These are phyloP conservation scores for Phytophthora ohioensis DNA, from an alignment of 352 stramenopile genomes.

Conservation along the genomic window DNA sequence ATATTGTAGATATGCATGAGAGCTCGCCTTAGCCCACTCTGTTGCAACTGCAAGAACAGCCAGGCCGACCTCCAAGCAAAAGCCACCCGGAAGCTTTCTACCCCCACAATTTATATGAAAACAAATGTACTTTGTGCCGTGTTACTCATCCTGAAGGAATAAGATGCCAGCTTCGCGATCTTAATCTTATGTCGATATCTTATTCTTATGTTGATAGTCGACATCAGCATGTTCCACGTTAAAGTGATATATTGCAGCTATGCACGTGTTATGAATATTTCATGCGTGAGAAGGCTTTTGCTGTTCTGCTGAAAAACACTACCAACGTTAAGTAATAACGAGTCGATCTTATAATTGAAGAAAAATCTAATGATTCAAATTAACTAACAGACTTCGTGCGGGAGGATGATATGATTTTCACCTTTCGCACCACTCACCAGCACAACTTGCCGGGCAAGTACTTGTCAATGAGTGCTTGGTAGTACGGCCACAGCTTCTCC, in stretches of 20 bases:
- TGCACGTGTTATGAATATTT: too few species aligned
- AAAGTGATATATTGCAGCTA: too few species aligned
- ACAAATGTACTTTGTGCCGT: background rate
- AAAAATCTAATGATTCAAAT: too few species aligned
- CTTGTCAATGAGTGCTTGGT: conserved; percentile 93
- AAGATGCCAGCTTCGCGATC: background rate
- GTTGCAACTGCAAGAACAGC: too few species aligned
- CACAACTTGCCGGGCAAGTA: conserved; percentile 83
- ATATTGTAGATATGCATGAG: conserved; percentile 42
- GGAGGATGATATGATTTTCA: background rate
- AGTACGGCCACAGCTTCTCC: conserved; percentile 92
- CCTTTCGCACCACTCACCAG: conserved; percentile 50
- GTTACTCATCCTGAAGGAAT: background rate
- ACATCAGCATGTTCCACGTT: too few species aligned
- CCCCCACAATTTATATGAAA: conserved; percentile 22
- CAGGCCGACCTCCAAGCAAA: conserved; percentile 8
- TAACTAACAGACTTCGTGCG: background rate
- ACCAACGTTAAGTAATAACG: too few species aligned
- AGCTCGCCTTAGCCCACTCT: conserved; percentile 4
- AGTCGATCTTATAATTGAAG: too few species aligned
- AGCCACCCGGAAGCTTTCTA: conserved; percentile 27
- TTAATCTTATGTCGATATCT: too few species aligned
- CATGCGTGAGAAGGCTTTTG: too few species aligned
- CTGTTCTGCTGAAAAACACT: too few species aligned
- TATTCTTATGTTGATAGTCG: too few species aligned